A percentile compares a stretch with the other conserved stretches of the same genome.
Conservation (phyloP, 169 alveolate genomes). For the Plasmodium sp. region DNA sequence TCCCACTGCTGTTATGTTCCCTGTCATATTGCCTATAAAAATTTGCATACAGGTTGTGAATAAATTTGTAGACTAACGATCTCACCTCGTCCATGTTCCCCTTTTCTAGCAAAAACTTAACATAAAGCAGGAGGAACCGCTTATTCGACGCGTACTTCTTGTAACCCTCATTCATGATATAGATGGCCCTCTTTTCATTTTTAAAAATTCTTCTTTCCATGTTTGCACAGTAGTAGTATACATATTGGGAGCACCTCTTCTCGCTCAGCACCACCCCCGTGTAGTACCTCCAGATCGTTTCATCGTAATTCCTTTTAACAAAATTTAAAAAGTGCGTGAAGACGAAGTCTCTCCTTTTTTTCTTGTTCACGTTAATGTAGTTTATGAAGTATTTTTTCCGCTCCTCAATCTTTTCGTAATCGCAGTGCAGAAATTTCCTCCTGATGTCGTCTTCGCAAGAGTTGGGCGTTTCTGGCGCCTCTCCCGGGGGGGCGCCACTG, state of each 20-base stretch:
- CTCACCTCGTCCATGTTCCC: constrained; percentile 37
- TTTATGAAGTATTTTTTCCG: constrained; percentile 65
- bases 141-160: constrained; percentile 31
- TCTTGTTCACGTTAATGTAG: constrained; percentile 39
- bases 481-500: not conserved
- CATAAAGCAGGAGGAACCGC: constrained; percentile 19
- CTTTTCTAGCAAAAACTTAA: constrained; percentile 48
- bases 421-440: constrained; percentile 29
- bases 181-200: constrained; percentile 69
- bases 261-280: constrained; percentile 39
- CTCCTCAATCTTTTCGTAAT: constrained; percentile 66
- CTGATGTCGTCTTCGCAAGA: constrained; percentile 25
- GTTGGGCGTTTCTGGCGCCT: not conserved
- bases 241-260: constrained; percentile 36
- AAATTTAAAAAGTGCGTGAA: constrained; percentile 53
- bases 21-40: constrained; percentile 50
- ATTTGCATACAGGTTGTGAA: constrained; percentile 18
- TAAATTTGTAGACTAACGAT: constrained; percentile 24
- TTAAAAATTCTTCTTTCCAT: constrained; percentile 57
- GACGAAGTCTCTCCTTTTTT: constrained; percentile 47
- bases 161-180: constrained; percentile 73
- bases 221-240: constrained; percentile 69
- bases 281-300: constrained; percentile 70
- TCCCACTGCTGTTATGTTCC: not conserved
- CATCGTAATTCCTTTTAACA: constrained; percentile 72